phyloP scores from a whole-genome alignment of 2,329 filamentous ascomycete species.

The Metarhizium sp. region DNA sequence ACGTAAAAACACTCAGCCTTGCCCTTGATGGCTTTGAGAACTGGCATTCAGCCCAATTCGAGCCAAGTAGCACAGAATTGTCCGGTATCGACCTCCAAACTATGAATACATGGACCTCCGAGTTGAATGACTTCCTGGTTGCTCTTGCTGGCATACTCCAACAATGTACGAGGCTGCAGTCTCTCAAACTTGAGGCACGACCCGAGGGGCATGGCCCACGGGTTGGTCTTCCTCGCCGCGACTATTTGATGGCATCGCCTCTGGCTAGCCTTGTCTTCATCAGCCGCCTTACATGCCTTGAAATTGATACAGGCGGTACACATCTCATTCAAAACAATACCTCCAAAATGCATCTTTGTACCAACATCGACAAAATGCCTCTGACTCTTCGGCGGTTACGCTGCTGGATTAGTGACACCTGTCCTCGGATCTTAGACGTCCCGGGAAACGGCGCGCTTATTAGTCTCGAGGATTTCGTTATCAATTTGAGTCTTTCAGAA shows the following conservation, averaged over 20 bases:
- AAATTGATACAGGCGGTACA: constrained; percentile 7
- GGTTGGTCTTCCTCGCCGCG: not conserved
- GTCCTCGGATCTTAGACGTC: constrained; percentile 4
- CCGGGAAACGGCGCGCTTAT: not conserved
- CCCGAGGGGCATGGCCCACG: too few relatives aligned
- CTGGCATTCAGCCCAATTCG: constrained; percentile 2
- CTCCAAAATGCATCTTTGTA: constrained; percentile 3
- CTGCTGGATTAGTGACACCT: constrained; percentile 6
- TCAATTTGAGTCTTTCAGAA: constrained; percentile 8
- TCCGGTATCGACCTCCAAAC: not conserved
- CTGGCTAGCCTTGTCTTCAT: constrained; percentile 4
- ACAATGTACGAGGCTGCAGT: constrained; percentile 5
- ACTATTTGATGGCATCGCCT: constrained; percentile 5
- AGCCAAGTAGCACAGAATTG: not conserved
- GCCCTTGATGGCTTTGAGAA: constrained; percentile 5
- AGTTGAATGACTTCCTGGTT: constrained; percentile 1
- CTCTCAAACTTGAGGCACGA: constrained; percentile 4
- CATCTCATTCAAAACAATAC: not conserved
- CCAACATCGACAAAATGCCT: constrained; percentile 3
- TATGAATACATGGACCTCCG: too few relatives aligned
- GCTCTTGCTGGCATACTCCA: constrained; percentile 5
- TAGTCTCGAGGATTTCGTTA: constrained; percentile 2
- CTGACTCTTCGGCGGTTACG: constrained; percentile 5
- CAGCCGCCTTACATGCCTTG: constrained; percentile 6
- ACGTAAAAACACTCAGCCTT: constrained; percentile 1